These are phyloP conservation scores for Lactarius sanguifluus DNA, from an alignment of 768 basidiomycete species.

Conservation along the genomic window DNA sequence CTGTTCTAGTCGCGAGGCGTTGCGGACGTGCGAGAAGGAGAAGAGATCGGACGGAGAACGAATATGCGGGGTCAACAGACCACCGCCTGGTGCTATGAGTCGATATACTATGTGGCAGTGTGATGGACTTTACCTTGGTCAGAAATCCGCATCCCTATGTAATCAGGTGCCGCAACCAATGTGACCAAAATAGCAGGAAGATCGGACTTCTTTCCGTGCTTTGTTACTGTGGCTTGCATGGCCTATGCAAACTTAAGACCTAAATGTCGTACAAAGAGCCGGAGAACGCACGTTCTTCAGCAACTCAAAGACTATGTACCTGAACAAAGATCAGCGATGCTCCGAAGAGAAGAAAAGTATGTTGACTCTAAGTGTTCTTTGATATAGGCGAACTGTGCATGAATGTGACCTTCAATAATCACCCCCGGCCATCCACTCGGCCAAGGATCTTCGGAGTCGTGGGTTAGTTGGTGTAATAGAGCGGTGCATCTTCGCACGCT, in stretches of 20 bases:
- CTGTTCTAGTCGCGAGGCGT: slow-evolving; percentile 65
- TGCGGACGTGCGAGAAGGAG: slow-evolving; percentile 85
- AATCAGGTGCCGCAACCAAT: slow-evolving; percentile 69
- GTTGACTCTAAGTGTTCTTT: slow-evolving; percentile 81
- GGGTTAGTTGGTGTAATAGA: slow-evolving; percentile 52
- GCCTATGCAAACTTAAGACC: slow-evolving; percentile 45
- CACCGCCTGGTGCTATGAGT: slow-evolving; percentile 55
- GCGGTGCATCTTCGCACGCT: slow-evolving; percentile 69
- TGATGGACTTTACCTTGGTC: slow-evolving; percentile 62
- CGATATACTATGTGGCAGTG: slow-evolving; percentile 12
- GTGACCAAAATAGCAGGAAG: slow-evolving; percentile 72
- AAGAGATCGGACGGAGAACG: slow-evolving; percentile 74
- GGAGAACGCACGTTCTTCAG: slow-evolving; percentile 71
- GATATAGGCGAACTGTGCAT: slow-evolving; percentile 78
- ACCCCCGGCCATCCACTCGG: slow-evolving; percentile 57
- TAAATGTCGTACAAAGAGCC: neutral
- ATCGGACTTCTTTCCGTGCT: slow-evolving; percentile 43
- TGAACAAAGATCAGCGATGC: slow-evolving; percentile 32
- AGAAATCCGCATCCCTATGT: slow-evolving; percentile 83
- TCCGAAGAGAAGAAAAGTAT: slow-evolving; percentile 4
- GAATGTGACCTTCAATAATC: slow-evolving; percentile 67
- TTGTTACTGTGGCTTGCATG: slow-evolving; percentile 63
- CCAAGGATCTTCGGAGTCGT: slow-evolving; percentile 42
- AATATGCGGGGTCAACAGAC: slow-evolving; percentile 55
- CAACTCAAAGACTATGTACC: slow-evolving; percentile 87